phyloP scores from a whole-genome alignment of 139 green algal genomes.

The Volvox reticuliferus region DNA sequence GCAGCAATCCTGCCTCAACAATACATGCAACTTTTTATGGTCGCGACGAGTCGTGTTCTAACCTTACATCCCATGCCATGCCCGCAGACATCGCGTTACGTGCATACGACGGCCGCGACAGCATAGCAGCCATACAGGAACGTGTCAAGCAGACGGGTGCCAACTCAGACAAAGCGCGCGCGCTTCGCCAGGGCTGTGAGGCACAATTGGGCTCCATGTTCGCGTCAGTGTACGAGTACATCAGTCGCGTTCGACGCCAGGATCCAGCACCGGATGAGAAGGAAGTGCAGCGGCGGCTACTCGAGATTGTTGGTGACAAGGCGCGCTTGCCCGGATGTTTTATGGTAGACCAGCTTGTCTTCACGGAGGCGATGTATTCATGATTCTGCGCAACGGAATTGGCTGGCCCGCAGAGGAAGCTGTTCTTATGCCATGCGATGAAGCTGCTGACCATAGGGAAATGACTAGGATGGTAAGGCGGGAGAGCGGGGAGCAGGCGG shows the following conservation, averaged over 20 bases:
- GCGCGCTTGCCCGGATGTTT: slow-evolving; percentile 60
- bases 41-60: too few relatives aligned
- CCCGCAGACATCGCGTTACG: slow-evolving; percentile 28
- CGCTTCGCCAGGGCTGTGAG: slow-evolving; percentile 22
- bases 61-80: background rate
- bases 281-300: slow-evolving; percentile 55
- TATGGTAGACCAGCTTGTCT: slow-evolving; percentile 71
- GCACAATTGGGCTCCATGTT: slow-evolving; percentile 42
- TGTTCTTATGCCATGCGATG: too few relatives aligned
- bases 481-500: too few relatives aligned
- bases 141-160: slow-evolving; percentile 30
- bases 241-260: slow-evolving; percentile 30
- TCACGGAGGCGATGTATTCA: slow-evolving; percentile 61
- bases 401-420: too few relatives aligned
- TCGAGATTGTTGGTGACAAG: slow-evolving; percentile 64
- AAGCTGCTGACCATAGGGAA: too few relatives aligned
- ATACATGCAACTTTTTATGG: too few relatives aligned
- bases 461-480: too few relatives aligned
- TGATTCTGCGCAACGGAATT: too few relatives aligned
- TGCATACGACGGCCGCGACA: slow-evolving; percentile 40
- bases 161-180: slow-evolving; percentile 33
- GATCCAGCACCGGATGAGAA: slow-evolving; percentile 27
- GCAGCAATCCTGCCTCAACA: too few relatives aligned
- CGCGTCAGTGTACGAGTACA: slow-evolving; percentile 49
- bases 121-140: slow-evolving; percentile 38